A percentile compares a stretch with the other conserved stretches of the same genome.
phyloP scores from a whole-genome alignment of 2,329 filamentous ascomycete species.

The Colletotrichum sojae region DNA sequence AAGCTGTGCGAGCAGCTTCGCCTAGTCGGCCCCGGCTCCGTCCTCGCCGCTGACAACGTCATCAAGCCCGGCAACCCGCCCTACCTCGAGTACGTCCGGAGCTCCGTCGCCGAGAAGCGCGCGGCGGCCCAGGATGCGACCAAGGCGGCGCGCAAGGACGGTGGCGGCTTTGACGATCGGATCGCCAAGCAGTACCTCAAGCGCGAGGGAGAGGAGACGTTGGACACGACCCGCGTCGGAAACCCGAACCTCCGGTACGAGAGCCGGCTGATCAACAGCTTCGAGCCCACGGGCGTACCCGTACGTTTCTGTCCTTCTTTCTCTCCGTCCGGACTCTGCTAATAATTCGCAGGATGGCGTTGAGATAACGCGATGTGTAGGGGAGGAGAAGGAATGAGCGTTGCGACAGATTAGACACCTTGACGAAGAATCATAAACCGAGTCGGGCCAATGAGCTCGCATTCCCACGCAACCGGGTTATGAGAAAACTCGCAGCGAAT shows the following conservation, averaged over 20 bases:
- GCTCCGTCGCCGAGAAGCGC: slow-evolving; percentile 73
- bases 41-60: slow-evolving; percentile 79
- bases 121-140: slow-evolving; percentile 51
- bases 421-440: not conserved
- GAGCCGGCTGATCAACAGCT: slow-evolving; percentile 74
- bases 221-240: slow-evolving; percentile 57
- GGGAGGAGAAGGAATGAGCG: slow-evolving; percentile 45
- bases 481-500: not conserved
- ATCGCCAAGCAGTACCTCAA: slow-evolving; percentile 70
- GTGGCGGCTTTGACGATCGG: slow-evolving; percentile 55
- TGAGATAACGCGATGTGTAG: slow-evolving; percentile 74
- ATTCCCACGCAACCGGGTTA: not conserved
- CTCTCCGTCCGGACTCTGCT: not conserved
- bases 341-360: slow-evolving; percentile 69
- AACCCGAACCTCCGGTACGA: slow-evolving; percentile 78
- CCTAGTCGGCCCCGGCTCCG: slow-evolving; percentile 73
- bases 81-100: slow-evolving; percentile 79
- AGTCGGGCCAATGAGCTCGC: not conserved
- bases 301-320: slow-evolving; percentile 58
- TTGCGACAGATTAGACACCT: not conserved
- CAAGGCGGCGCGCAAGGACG: slow-evolving; percentile 45
- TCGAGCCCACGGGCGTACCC: slow-evolving; percentile 76
- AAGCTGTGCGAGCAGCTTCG: slow-evolving; percentile 82
- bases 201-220: slow-evolving; percentile 59
- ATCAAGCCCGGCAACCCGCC: slow-evolving; percentile 80